Evolutionary conservation across 805 yeast species (phyloP), one percentile per base, ranked within the genome.

Genomic region (Metschnikowia proteae): DNA sequence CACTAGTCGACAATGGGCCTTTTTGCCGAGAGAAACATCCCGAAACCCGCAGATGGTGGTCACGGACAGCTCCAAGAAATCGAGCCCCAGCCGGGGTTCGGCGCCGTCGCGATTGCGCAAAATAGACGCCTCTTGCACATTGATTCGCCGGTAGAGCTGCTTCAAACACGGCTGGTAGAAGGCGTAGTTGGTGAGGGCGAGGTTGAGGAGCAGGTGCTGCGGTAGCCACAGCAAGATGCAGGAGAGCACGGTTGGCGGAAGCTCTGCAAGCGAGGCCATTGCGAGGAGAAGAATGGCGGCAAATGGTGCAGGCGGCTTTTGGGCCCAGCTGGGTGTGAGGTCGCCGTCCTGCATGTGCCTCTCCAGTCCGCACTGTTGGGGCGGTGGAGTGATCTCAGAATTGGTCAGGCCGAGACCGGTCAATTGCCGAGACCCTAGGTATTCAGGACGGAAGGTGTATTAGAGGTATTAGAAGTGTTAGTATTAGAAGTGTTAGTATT

Each of bases 101-200:
- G 42, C 27, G 30, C 43, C 17, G 23, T 30, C 8, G 34, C 34
- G 48, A 31, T 46, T 29, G 34, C 50, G 45, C 31, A 62, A 44
- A 5, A 54, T 50, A 1, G 67, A 59, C 28, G 55, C 61, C 27
- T 35, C 40, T 44, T 59, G 66, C 5, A 65, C 49, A 23, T 55
- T 48, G 13, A 71, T 54, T 13, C 54, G 56, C 7, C 52, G 48
- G 55, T 71, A 71, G 33, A 71, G 54, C 40, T 64, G 55, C 22
- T 48, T 40, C 38, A 63, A 45, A 46, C 71, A 66, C 10, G 72
- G 72, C 43, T 61, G 54, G 51, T 71, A 71, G 47, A 68, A 66
- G 29, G 55, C 53, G 52, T 50, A 71, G 55, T 68, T 70, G 27
- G 75, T 68, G 25, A 56, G 56, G 1, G 74, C 63, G 13, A 71